Evolutionary conservation across 1,284 basidiomycete genomes (phyloP).

Genomic region (Volvariella volvacea): DNA sequence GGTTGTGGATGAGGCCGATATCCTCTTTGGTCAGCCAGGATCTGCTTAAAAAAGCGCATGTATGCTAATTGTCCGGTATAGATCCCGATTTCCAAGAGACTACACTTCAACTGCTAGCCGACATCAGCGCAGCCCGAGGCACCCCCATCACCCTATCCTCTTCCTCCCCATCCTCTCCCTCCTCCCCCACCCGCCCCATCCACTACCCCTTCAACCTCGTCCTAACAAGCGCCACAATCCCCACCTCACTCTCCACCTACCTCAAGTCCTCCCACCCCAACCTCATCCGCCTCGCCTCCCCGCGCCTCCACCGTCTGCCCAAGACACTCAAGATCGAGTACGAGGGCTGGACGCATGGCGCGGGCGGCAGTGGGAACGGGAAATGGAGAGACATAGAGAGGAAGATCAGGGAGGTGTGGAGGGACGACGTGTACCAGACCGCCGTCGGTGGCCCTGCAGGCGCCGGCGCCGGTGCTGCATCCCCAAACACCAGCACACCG

Average conservation of each 20-base stretch:
- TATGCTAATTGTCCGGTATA: conserved; percentile 19
- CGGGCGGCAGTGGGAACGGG: conserved; percentile 59
- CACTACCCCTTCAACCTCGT: conserved; percentile 73
- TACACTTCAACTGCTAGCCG: conserved; percentile 61
- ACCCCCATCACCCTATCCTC: conserved; percentile 12
- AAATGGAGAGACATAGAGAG: conserved; percentile 72
- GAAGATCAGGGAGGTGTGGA: conserved; percentile 68
- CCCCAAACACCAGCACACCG: no score
- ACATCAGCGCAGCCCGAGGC: conserved; percentile 60
- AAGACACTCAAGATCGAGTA: conserved; percentile 64
- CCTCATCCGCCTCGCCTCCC: conserved; percentile 67
- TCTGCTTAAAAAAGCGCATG: conserved; percentile 1
- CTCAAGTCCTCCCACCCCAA: conserved; percentile 55
- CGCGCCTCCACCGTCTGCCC: conserved; percentile 74
- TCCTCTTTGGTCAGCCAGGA: conserved; percentile 65
- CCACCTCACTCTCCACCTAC: conserved; percentile 64
- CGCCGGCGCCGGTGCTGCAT: no score
- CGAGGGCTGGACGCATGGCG: conserved; percentile 41
- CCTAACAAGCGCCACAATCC: conserved; percentile 85
- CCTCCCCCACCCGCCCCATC: conserved; percentile 18
- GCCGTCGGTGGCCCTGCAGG: conserved; percentile 9
- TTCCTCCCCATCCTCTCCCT: conserved; percentile 10
- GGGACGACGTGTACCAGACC: conserved; percentile 49
- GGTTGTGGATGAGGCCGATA: conserved; percentile 83
- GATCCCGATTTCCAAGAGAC: conserved; percentile 76